Percentiles rank a stretch among this genome's conserved stretches.
These are phyloP conservation scores for sweet orange (Citrus sinensis) DNA, from an alignment of 345 rosid species.

Conservation along the genomic window DNA sequence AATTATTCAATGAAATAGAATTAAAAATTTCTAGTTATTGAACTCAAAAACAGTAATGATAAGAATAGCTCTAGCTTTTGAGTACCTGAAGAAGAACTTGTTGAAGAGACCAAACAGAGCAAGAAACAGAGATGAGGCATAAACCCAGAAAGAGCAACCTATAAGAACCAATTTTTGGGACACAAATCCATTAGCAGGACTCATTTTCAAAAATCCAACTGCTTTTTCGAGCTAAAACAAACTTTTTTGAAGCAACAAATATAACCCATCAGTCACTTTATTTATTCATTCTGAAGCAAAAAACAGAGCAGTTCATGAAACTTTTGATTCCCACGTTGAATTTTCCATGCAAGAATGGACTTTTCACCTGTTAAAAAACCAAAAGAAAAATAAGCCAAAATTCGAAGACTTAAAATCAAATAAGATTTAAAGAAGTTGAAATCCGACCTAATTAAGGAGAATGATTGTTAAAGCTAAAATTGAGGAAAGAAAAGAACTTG, in stretches of 20 bases:
- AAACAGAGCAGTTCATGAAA: slow-evolving; percentile 31
- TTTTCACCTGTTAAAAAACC: slow-evolving; percentile 39
- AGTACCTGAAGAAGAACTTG: slow-evolving; percentile 39
- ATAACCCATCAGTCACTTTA: slow-evolving; percentile 18
- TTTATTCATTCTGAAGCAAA: slow-evolving; percentile 43
- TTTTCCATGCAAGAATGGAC: slow-evolving; percentile 45
- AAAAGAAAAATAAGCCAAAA: slow-evolving; percentile 22
- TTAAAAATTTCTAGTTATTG: neutral
- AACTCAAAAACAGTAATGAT: neutral
- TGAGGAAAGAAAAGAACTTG: slow-evolving; percentile 57
- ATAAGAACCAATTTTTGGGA: slow-evolving; percentile 28
- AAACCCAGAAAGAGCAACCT: slow-evolving; percentile 39
- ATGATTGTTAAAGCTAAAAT: slow-evolving; percentile 9
- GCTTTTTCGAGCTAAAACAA: slow-evolving; percentile 17
- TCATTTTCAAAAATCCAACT: slow-evolving; percentile 33
- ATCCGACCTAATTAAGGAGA: slow-evolving; percentile 49
- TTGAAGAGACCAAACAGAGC: slow-evolving; percentile 35
- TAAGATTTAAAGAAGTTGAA: slow-evolving; percentile 41
- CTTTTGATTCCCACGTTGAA: slow-evolving; percentile 45
- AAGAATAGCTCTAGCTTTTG: neutral
- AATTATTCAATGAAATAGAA: neutral
- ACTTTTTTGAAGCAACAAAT: slow-evolving; percentile 30
- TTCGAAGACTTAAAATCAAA: slow-evolving; percentile 20
- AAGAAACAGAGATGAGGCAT: slow-evolving; percentile 38
- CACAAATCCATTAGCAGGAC: slow-evolving; percentile 23